phyloP scores from a whole-genome alignment of 2,329 filamentous ascomycete genomes.

The Penicillium carneum region DNA sequence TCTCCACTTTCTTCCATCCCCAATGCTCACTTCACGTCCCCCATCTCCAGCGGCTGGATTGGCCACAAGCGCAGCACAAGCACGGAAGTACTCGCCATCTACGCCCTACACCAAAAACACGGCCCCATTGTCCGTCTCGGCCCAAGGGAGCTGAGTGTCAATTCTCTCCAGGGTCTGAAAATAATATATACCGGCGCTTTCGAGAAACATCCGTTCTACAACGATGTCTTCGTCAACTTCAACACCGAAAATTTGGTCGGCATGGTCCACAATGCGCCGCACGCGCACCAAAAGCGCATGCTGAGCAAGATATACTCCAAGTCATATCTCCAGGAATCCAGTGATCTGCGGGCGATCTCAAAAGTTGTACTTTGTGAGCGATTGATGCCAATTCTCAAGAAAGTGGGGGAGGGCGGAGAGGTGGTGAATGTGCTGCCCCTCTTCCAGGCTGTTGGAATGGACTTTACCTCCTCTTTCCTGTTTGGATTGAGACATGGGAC shows the following conservation, averaged over 20 bases:
- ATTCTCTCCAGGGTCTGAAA: slow-evolving; percentile 63
- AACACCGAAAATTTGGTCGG: slow-evolving; percentile 71
- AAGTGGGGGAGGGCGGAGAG: slow-evolving; percentile 28
- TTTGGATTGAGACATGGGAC: slow-evolving; percentile 68
- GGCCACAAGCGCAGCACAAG: slow-evolving; percentile 61
- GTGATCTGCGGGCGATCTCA: slow-evolving; percentile 61
- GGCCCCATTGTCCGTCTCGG: slow-evolving; percentile 68
- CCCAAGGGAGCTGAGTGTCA: slow-evolving; percentile 70
- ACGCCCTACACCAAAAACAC: slow-evolving; percentile 60
- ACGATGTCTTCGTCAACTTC: slow-evolving; percentile 70
- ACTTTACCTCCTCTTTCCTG: slow-evolving; percentile 73
- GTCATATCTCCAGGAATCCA: slow-evolving; percentile 68
- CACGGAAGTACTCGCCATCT: slow-evolving; percentile 66
- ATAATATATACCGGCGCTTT: slow-evolving; percentile 73
- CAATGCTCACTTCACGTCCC: slow-evolving; percentile 67
- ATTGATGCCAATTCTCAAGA: slow-evolving; percentile 62
- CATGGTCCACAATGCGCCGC: slow-evolving; percentile 62
- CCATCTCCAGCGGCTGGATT: slow-evolving; percentile 69
- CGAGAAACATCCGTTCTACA: slow-evolving; percentile 72
- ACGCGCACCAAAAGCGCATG: slow-evolving; percentile 74
- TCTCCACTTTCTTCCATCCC: slow-evolving; percentile 69
- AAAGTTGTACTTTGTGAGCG: slow-evolving; percentile 63
- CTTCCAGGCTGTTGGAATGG: slow-evolving; percentile 72
- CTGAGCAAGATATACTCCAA: slow-evolving; percentile 78
- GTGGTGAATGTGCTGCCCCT: slow-evolving; percentile 64